Base-by-base conservation (phyloP, 768 basidiomycete genomes). In the Pulveroboletus ravenelii region DNA sequence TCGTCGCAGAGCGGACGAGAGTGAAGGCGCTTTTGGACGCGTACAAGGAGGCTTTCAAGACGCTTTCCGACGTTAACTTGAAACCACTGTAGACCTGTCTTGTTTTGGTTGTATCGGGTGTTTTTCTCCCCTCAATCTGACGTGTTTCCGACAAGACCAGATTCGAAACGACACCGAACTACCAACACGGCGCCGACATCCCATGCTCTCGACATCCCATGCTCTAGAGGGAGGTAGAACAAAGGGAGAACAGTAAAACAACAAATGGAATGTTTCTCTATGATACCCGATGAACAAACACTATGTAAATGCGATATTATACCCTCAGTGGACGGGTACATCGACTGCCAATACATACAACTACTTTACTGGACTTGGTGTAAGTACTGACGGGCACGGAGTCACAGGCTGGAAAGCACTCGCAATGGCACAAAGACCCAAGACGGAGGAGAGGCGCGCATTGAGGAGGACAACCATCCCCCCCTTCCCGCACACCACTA, bases 11-110 rank as follows among this genome's bases (percentile, higher is more conserved):
- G 73, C 78, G 96, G 48, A 79, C 90, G 54, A 77, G 96, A 64
- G 89, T 99, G 17, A 97, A 98, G 78, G 86, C 91, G 2, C 68
- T 98, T 45, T 74, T 99, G 60, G 93, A 97, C 63, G 95, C 95
- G 14, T 99, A 99, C 72, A 93, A 87, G 76, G 94, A 89, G 38
- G 90, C 90, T 42, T 93, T 93, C 70, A 91, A 87, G 70, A 91
- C 80, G 15, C 72, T 93, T 23, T 87, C 89, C 3, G 90, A 93
- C 59, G 83, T 93, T 46, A 87, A 78, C 61, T 65, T 93, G 59
- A 89, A 87, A 67, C 78, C 85, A 12, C 69, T 70, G 50, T 79
- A 70, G 62, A 54, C 17, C 5, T 49, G 20, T n/a, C 31, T 36
- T n/a, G 34, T n/a, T 35, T 34, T 8, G 34, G 15, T n/a, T n/a